These are phyloP conservation scores for Earliella scabrosa DNA, from an alignment of 1,284 basidiomycete genomes.

Conservation along the genomic window DNA sequence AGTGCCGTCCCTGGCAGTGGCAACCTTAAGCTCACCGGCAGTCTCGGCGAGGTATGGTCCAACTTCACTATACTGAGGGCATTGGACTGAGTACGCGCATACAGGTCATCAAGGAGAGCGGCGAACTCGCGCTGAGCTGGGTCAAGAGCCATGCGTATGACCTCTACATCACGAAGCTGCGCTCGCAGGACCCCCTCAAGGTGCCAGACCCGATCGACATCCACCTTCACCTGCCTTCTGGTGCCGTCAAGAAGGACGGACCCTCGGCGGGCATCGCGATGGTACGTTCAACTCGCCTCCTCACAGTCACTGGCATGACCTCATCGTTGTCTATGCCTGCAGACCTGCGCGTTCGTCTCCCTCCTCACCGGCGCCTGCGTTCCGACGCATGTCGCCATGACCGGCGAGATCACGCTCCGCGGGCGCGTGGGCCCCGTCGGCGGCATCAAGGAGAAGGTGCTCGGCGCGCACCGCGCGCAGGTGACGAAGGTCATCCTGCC, in stretches of 20 bases:
- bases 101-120: conserved; percentile 84
- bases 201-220: conserved; percentile 74
- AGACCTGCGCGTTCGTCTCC: conserved; percentile 85
- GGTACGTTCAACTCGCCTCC: conserved; percentile 43
- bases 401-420: conserved; percentile 82
- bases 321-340: neutral
- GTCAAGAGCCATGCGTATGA: conserved; percentile 85
- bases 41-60: conserved; percentile 60
- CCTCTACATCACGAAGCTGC: conserved; percentile 72
- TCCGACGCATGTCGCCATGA: conserved; percentile 77
- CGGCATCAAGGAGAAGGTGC: conserved; percentile 82
- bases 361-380: conserved; percentile 78
- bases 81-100: conserved; percentile 28
- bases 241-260: conserved; percentile 90
- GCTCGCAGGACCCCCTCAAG: conserved; percentile 76
- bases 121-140: conserved; percentile 86
- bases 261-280: conserved; percentile 90
- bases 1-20: conserved; percentile 76
- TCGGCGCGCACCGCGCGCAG: conserved; percentile 84
- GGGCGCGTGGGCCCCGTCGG: conserved; percentile 83
- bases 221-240: conserved; percentile 87
- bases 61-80: neutral
- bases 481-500: conserved; percentile 85
- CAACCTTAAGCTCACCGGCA: conserved; percentile 78
- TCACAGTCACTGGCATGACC: neutral